Conservation (phyloP, 352 stramenopile species). For the Phytophthora sansomeana region DNA sequence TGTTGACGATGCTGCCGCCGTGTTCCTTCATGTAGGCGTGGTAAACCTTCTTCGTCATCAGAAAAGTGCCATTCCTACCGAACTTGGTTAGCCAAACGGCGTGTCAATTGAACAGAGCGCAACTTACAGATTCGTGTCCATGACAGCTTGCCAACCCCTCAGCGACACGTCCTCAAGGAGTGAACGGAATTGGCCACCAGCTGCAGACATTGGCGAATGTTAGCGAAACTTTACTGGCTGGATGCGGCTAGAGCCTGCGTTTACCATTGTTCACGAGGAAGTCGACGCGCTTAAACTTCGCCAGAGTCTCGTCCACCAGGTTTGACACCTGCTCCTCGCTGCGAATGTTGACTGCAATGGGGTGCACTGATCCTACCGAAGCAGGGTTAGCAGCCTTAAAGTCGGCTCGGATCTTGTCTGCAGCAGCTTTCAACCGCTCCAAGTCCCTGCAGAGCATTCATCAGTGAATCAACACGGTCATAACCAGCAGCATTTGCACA, state of each 20-base stretch:
- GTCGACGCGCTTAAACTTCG: slow-evolving; percentile 82
- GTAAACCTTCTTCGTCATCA: slow-evolving; percentile 92
- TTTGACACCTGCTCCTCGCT: slow-evolving; percentile 67
- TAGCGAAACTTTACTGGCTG: neutral
- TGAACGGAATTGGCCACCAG: slow-evolving; percentile 92
- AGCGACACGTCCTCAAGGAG: slow-evolving; percentile 86
- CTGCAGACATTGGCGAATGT: slow-evolving; percentile 15
- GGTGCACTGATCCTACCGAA: slow-evolving; percentile 44
- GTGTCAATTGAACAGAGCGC: neutral
- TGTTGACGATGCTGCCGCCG: slow-evolving; percentile 96
- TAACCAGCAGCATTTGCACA: neutral
- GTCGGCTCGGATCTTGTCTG: slow-evolving; percentile 53
- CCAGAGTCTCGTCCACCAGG: slow-evolving; percentile 67
- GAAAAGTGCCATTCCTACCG: slow-evolving; percentile 80
- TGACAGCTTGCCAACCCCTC: slow-evolving; percentile 92
- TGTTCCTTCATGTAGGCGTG: slow-evolving; percentile 94
- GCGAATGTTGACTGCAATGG: slow-evolving; percentile 68
- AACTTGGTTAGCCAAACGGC: neutral
- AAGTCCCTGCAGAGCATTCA: slow-evolving; percentile 46
- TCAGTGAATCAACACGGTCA: neutral
- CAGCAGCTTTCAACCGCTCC: slow-evolving; percentile 58
- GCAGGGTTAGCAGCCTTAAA: slow-evolving; percentile 34
- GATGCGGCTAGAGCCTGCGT: neutral
- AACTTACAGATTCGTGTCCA: slow-evolving; percentile 91
- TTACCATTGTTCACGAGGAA: slow-evolving; percentile 94